These are phyloP conservation scores for Wickerhamiella vanderwaltii DNA, from an alignment of 805 yeast species.

Conservation along the genomic window DNA sequence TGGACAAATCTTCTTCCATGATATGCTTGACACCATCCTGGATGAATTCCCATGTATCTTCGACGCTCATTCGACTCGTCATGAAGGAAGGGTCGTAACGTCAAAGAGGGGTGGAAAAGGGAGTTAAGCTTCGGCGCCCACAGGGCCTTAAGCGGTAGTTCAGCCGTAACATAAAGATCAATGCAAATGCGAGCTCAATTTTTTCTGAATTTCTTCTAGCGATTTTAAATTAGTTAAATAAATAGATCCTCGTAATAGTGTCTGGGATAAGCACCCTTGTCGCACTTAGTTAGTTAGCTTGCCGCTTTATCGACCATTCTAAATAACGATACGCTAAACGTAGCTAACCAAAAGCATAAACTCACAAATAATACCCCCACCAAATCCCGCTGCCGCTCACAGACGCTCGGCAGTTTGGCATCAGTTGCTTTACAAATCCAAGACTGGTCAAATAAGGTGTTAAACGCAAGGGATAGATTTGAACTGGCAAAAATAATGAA, in stretches of 20 bases:
- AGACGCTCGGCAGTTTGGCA: slow-evolving; percentile 39
- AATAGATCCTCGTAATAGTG: too few relatives aligned
- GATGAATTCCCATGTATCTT: slow-evolving; percentile 32
- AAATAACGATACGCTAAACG: slow-evolving; percentile 71
- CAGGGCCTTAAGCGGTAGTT: neutral
- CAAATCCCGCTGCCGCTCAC: slow-evolving; percentile 65
- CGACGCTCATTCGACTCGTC: slow-evolving; percentile 23
- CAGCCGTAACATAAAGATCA: neutral
- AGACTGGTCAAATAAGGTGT: slow-evolving; percentile 61
- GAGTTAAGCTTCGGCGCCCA: neutral
- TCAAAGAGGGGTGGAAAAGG: neutral
- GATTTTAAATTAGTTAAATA: too few relatives aligned
- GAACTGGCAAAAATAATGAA: slow-evolving; percentile 86
- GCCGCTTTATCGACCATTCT: slow-evolving; percentile 50
- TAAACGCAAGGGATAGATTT: slow-evolving; percentile 72
- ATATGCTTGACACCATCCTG: slow-evolving; percentile 31
- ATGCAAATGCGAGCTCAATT: too few relatives aligned
- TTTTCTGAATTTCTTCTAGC: too few relatives aligned
- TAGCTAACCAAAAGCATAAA: slow-evolving; percentile 68
- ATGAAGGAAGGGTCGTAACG: neutral
- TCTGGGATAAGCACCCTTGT: too few relatives aligned
- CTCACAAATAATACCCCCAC: slow-evolving; percentile 69
- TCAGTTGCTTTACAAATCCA: slow-evolving; percentile 62
- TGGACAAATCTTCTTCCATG: slow-evolving; percentile 28
- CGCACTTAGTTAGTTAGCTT: too few relatives aligned